A percentile compares a stretch with the other conserved stretches of the same genome.
These are phyloP conservation scores for Wickerhamiella pararugosa DNA, from an alignment of 1,139 yeast species.

Conservation along the genomic window DNA sequence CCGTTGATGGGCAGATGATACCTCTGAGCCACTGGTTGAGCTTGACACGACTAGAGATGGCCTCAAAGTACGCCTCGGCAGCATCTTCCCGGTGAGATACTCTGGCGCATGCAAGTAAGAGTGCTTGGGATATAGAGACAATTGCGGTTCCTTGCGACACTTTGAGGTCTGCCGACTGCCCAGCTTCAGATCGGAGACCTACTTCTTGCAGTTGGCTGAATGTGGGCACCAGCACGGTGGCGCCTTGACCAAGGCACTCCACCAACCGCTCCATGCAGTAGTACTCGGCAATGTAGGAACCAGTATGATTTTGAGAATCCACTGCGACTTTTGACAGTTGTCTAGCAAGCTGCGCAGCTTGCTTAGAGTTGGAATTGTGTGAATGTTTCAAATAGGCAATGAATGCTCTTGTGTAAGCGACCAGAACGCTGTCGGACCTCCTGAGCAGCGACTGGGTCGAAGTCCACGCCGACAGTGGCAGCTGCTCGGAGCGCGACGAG, in stretches of 20 bases:
- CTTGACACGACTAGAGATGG: conserved; percentile 14
- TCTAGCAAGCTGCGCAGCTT: conserved; percentile 10
- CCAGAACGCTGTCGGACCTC: conserved; percentile 18
- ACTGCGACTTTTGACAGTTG: conserved; percentile 4
- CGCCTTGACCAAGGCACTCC: conserved; percentile 3
- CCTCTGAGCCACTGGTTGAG: conserved; percentile 14
- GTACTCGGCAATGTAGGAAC: conserved; percentile 12
- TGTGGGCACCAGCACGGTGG: conserved; percentile 11
- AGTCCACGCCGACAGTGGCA: conserved; percentile 22
- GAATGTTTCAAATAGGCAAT: conserved; percentile 14
- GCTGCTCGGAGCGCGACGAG: conserved; percentile 10
- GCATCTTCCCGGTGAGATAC: conserved; percentile 12
- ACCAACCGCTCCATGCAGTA: conserved; percentile 11
- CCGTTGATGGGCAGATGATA: conserved; percentile 12
- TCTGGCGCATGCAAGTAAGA: conserved; percentile 16
- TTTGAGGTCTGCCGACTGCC: background rate
- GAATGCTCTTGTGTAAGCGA: conserved; percentile 19
- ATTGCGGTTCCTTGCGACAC: conserved; percentile 16
- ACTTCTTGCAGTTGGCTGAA: conserved; percentile 6
- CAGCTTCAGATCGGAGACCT: conserved; percentile 1
- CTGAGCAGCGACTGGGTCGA: conserved; percentile 22
- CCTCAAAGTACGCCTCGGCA: conserved; percentile 8
- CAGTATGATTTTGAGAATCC: conserved; percentile 2
- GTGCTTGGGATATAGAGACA: conserved; percentile 15
- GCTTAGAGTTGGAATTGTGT: conserved; percentile 8